Percentiles rank a stretch among this genome's conserved stretches.
phyloP scores from a whole-genome alignment of 352 stramenopile genomes.

The Phytopythium montanum region DNA sequence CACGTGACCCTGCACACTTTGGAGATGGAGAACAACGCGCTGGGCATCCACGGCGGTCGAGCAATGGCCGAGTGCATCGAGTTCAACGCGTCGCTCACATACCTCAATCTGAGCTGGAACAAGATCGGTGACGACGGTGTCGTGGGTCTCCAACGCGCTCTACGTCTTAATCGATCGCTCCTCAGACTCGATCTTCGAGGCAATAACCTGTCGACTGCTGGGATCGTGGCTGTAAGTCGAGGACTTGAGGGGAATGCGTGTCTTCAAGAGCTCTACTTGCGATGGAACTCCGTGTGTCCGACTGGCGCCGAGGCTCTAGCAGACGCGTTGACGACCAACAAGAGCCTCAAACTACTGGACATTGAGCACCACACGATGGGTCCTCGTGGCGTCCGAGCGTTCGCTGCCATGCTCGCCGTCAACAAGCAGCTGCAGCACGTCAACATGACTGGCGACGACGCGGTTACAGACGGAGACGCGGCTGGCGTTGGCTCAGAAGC shows the following conservation, averaged over 20 bases:
- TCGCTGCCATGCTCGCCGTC: conserved; percentile 53
- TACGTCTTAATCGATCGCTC: conserved; percentile 44
- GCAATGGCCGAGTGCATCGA: conserved; percentile 59
- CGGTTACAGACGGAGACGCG: conserved; percentile 38
- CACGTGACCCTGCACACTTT: conserved; percentile 55
- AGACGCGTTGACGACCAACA: conserved; percentile 44
- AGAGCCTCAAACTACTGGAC: conserved; percentile 56
- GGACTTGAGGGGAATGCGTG: conserved; percentile 51
- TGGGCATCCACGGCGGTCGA: conserved; percentile 40
- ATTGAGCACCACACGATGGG: conserved; percentile 80
- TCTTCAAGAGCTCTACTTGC: conserved; percentile 62
- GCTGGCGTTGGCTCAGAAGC: conserved; percentile 46
- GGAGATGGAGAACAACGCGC: conserved; percentile 67
- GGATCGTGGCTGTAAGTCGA: conserved; percentile 47
- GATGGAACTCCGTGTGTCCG: conserved; percentile 65
- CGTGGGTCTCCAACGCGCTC: conserved; percentile 31
- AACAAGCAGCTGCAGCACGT: conserved; percentile 54
- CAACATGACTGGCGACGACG: conserved; percentile 66
- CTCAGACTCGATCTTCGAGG: conserved; percentile 63
- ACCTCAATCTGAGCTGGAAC: conserved; percentile 80
- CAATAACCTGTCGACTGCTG: conserved; percentile 48
- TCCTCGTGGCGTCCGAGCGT: conserved; percentile 37
- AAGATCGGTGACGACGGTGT: conserved; percentile 60
- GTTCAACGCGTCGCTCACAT: conserved; percentile 53
- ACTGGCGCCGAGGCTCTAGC: conserved; percentile 55